Percentiles rank a stretch among this genome's conserved stretches.
phyloP scores from a whole-genome alignment of 345 rosid species.

The Camelina laxa region DNA sequence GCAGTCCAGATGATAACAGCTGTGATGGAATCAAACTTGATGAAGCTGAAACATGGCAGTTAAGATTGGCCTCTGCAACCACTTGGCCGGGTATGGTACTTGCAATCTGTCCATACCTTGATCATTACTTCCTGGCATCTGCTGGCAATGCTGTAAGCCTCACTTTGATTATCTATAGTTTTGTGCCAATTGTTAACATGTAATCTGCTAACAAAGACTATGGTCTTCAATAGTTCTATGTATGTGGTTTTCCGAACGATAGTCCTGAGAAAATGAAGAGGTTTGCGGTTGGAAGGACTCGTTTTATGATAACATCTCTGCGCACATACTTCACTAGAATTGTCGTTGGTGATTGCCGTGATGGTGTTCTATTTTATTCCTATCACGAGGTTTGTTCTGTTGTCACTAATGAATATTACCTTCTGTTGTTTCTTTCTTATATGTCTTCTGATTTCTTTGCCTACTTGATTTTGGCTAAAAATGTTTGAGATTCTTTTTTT shows the following conservation, averaged over 20 bases:
- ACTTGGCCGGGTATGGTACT: constrained; percentile 87
- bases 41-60: constrained; percentile 84
- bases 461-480: constrained; percentile 4
- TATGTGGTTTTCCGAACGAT: constrained; percentile 77
- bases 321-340: constrained; percentile 81
- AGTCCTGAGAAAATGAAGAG: constrained; percentile 74
- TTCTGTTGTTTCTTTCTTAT: not conserved
- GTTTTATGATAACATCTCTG: constrained; percentile 84
- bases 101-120: constrained; percentile 94
- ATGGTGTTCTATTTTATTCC: constrained; percentile 90
- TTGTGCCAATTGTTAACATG: constrained; percentile 34
- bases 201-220: constrained; percentile 32
- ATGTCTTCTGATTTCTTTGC: constrained; percentile 9
- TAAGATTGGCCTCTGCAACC: constrained; percentile 60
- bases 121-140: constrained; percentile 86
- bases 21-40: constrained; percentile 82
- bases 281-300: constrained; percentile 82
- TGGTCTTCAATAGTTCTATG: constrained; percentile 68
- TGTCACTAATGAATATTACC: not conserved
- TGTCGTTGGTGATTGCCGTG: constrained; percentile 98
- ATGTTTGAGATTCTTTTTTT: constrained; percentile 10
- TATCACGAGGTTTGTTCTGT: constrained; percentile 75
- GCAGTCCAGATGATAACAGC: constrained; percentile 83
- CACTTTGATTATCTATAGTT: constrained; percentile 30
- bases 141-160: constrained; percentile 95